A percentile compares a stretch with the other conserved stretches of the same genome.
Evolutionary conservation across 257 asterid genomes (phyloP).

Genomic region (Solanum virginianum): DNA sequence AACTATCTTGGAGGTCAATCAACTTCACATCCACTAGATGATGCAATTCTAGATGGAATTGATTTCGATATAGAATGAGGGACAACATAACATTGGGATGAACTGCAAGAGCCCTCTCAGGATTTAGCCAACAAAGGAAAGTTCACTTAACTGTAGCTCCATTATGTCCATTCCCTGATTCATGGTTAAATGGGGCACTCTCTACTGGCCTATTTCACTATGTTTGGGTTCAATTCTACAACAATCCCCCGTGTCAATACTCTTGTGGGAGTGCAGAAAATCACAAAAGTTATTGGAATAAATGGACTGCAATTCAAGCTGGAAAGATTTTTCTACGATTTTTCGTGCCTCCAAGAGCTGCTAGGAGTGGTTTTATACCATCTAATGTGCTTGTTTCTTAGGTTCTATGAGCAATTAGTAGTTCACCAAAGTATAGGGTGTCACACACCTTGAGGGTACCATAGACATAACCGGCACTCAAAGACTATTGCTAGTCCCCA

Average conservation of each 20-base stretch:
- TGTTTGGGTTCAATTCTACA: slow-evolving; percentile 69
- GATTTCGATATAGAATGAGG: slow-evolving; percentile 60
- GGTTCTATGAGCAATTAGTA: slow-evolving; percentile 39
- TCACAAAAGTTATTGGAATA: slow-evolving; percentile 29
- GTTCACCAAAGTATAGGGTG: slow-evolving; percentile 39
- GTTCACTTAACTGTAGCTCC: slow-evolving; percentile 57
- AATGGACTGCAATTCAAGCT: slow-evolving; percentile 34
- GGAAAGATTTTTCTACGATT: slow-evolving; percentile 41
- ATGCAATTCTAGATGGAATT: slow-evolving; percentile 48
- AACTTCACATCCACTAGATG: slow-evolving; percentile 41
- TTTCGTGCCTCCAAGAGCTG: slow-evolving; percentile 49
- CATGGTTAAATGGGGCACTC: slow-evolving; percentile 30
- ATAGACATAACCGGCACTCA: no score
- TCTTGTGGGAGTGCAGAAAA: slow-evolving; percentile 18
- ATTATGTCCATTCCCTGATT: slow-evolving; percentile 69
- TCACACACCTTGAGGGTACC: no score
- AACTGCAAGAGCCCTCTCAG: slow-evolving; percentile 33
- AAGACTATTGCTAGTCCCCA: no score
- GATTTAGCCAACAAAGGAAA: slow-evolving; percentile 1
- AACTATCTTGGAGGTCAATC: slow-evolving; percentile 47
- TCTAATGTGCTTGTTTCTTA: slow-evolving; percentile 22
- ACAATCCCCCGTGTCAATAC: slow-evolving; percentile 53
- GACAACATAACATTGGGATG: slow-evolving; percentile 27
- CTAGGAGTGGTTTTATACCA: slow-evolving; percentile 65
- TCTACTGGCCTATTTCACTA: slow-evolving; percentile 39